Evolutionary conservation across 495 filamentous ascomycete genomes (phyloP), one percentile per base, ranked within the genome.

Genomic region (Tirmania nivea): DNA sequence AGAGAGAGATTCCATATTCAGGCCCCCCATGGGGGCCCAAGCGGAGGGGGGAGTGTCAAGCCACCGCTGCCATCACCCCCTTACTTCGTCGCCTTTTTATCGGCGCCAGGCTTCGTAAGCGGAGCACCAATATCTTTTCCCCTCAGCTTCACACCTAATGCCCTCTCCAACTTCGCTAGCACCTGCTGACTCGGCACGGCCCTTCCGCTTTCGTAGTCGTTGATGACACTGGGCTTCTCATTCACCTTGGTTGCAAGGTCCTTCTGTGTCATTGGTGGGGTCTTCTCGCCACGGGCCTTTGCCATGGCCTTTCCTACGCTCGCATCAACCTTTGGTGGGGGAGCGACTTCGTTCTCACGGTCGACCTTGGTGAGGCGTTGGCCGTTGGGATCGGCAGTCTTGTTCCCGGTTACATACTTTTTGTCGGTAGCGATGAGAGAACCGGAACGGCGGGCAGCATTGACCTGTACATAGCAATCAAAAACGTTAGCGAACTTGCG

Each of bases 341-440:
- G 93, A 67, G 95, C 78, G 70, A 95, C 94, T 67, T 95, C 90
- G 74, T 96, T 92, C 67, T 79, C 77, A 61, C 90, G 90, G 75
- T 96, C 90, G 66, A 99, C 87, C 74, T 95, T 99, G 48, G 90
- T 96, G 52, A 96, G 75, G 65, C 83, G 86, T 69, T 99, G 90
- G 63, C 90, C 90, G 73, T 96, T 89, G 56, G 60, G 64, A 16
- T 51, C 51, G 34, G 56, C 60, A 20, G 50, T 34, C 45, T 57
- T 52, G 42, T 67, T 63, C 45, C 55, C 57, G 37, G 54, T 58
- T 49, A 55, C 63, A 31, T 65, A 66, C 63, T 95, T 96, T 82
- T 99, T 99, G 73, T 96, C 88, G 8, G 88, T 93, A 48, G 75
- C 76, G 59, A 94, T 69, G 60, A 89, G 65, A 10, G 73, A 72